These are phyloP conservation scores for Atalantia buxifolia DNA, from an alignment of 345 rosid genomes.

Conservation along the genomic window DNA sequence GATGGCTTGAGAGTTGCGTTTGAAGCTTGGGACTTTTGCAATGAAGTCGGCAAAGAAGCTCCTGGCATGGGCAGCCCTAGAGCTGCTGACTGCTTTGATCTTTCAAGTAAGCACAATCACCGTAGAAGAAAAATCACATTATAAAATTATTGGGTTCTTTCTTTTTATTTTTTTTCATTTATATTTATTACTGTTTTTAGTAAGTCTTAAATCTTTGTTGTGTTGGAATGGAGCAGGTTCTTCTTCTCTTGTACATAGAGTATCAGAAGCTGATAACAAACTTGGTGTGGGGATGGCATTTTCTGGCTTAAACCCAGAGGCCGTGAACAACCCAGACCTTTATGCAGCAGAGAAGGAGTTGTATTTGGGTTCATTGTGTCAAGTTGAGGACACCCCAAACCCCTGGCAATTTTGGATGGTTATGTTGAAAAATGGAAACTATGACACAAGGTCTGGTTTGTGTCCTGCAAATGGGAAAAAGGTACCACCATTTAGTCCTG, in stretches of 20 bases:
- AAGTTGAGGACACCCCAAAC: slow-evolving; percentile 52
- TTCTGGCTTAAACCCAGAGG: slow-evolving; percentile 30
- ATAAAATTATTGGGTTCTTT: not conserved
- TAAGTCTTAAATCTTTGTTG: not conserved
- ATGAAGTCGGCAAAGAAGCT: slow-evolving; percentile 77
- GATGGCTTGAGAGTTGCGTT: slow-evolving; percentile 69
- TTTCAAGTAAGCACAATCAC: slow-evolving; percentile 25
- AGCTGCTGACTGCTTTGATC: slow-evolving; percentile 83
- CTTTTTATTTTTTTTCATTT: not conserved
- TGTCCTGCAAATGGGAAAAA: slow-evolving; percentile 69
- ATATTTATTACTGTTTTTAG: not conserved
- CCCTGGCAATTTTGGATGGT: slow-evolving; percentile 94
- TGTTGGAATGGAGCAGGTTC: slow-evolving; percentile 32
- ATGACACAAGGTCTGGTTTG: slow-evolving; percentile 51
- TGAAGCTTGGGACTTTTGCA: slow-evolving; percentile 93
- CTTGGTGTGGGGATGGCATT: slow-evolving; percentile 46
- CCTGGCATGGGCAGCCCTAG: slow-evolving; percentile 83
- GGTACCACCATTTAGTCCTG: slow-evolving; percentile 44
- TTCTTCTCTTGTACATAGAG: slow-evolving; percentile 49
- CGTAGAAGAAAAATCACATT: slow-evolving; percentile 7
- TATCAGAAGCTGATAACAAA: slow-evolving; percentile 57
- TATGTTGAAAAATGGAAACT: slow-evolving; percentile 91
- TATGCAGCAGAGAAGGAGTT: slow-evolving; percentile 74
- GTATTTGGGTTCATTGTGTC: slow-evolving; percentile 63
- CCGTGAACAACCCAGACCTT: slow-evolving; percentile 42